Evolutionary conservation across 2,329 filamentous ascomycete species (phyloP), one percentile per base, ranked within the genome.

Genomic region (Verticillium zaregamsianum): DNA sequence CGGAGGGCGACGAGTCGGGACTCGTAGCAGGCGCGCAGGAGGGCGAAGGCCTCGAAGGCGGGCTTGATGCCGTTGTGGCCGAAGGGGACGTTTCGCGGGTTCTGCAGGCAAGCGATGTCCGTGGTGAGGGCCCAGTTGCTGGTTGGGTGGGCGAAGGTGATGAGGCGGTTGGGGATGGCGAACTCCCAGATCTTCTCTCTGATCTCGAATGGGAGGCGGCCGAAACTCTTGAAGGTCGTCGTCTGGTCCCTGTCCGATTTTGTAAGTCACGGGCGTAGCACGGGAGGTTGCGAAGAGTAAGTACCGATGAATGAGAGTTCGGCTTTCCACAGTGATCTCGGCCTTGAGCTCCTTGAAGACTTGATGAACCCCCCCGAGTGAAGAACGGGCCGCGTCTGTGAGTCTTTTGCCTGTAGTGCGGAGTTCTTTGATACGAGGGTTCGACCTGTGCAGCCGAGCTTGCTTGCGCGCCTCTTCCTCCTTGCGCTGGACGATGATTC

Each of bases 111-210:
- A 5, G 11, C 23, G 52, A 64, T 61, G 15, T 63, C 59, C 2
- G 61, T 59, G 37, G 61, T 63, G n/a, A 64, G 61, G 15, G 61
- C 20, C 40, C 63, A 59, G 31, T 64, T 62, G 3, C 63, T 62
- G 8, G 20, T 57, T 4, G 63, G 62, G 23, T 65, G 63, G 9
- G 57, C 58, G 14, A 62, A 62, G 12, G 59, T 60, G n/a, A 65
- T 49, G 11, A 60, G 59, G 23, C 63, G 37, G 25, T 59, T 60
- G 11, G 37, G 57, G 3, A 63, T 20, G 28, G 63, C 62, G 17
- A 62, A 59, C n/a, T 62, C 55, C 63, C 63, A 65, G 55, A 64
- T 65, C 49, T 62, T 61, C 33, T 63, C 57, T 17, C 62, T 62
- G 1, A 65, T 62, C 23, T 65, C 63, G 2, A 62, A 32, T 4